Percentiles rank a stretch among this genome's conserved stretches.
Conservation (phyloP, 2,329 filamentous ascomycete species). For the Myriosclerotinia curreyana region DNA sequence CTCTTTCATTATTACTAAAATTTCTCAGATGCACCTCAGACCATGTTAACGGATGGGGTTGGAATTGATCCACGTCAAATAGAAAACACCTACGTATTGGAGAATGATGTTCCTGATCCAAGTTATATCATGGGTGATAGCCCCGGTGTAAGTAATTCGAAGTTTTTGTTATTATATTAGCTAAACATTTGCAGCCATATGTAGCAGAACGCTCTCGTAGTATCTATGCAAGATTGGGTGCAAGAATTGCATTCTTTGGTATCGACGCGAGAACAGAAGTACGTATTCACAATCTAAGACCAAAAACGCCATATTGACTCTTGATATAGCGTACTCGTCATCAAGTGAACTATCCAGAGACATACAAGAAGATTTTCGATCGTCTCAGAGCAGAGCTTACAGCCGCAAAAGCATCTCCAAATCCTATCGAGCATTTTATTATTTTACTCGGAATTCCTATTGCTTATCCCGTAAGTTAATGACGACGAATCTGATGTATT, state of each 20-base stretch:
- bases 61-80: slow-evolving; percentile 67
- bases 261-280: slow-evolving; percentile 86
- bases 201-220: slow-evolving; percentile 85
- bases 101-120: slow-evolving; percentile 57
- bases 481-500: background rate
- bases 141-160: slow-evolving; percentile 46
- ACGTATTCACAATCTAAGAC: slow-evolving; percentile 35
- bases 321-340: slow-evolving; percentile 67
- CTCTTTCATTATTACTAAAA: slow-evolving; percentile 22
- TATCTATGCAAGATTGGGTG: slow-evolving; percentile 79
- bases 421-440: slow-evolving; percentile 84
- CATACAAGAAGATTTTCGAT: slow-evolving; percentile 79
- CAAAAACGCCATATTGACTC: background rate
- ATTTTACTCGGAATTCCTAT: slow-evolving; percentile 84
- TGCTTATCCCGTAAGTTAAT: slow-evolving; percentile 69
- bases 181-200: slow-evolving; percentile 59
- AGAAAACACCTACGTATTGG: slow-evolving; percentile 68
- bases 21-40: slow-evolving; percentile 50
- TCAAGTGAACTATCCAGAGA: slow-evolving; percentile 91
- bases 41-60: slow-evolving; percentile 50
- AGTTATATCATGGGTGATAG: slow-evolving; percentile 63
- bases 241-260: slow-evolving; percentile 78
- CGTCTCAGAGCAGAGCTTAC: slow-evolving; percentile 70
- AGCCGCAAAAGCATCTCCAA: slow-evolving; percentile 62
- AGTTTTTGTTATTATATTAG: background rate